Percentiles rank a stretch among this genome's conserved stretches.
Evolutionary conservation across 805 yeast species (phyloP).

Genomic region (Brettanomyces sp.): DNA sequence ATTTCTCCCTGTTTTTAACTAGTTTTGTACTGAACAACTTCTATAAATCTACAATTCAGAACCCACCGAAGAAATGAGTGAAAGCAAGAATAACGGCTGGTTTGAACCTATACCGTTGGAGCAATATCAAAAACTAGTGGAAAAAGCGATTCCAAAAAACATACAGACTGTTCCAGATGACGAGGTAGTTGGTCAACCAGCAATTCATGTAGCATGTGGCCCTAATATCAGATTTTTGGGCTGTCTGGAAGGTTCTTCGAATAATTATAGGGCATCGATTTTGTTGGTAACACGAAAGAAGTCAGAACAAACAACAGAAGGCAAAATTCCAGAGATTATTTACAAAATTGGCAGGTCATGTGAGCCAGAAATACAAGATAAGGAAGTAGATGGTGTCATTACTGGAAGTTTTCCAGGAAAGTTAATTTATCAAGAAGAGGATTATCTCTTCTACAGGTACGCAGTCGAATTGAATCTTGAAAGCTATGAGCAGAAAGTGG

Average conservation of each 20-base stretch:
- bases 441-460: conserved; percentile 59
- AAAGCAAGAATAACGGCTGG: conserved; percentile 14
- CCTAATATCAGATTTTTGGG: conserved; percentile 68
- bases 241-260: conserved; percentile 39
- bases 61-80: not conserved
- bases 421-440: conserved; percentile 32
- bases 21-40: too few relatives aligned
- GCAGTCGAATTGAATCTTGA: conserved; percentile 40
- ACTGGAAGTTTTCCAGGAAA: conserved; percentile 30
- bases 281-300: conserved; percentile 50
- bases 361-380: conserved; percentile 3
- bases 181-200: conserved; percentile 18
- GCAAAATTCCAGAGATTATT: conserved; percentile 11
- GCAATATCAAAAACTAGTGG: conserved; percentile 13
- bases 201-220: conserved; percentile 54
- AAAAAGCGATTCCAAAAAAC: conserved; percentile 13
- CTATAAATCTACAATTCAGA: too few relatives aligned
- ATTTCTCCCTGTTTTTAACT: too few relatives aligned
- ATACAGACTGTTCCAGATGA: conserved; percentile 16
- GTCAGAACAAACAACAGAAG: not conserved
- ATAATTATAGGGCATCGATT: conserved; percentile 59
- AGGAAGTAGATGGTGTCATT: conserved; percentile 26
- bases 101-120: conserved; percentile 21
- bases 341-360: conserved; percentile 28
- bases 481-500: conserved; percentile 48